Evolutionary conservation across 2,329 filamentous ascomycete genomes (phyloP), one percentile per base, ranked within the genome.

Genomic region (Scedosporium apiospermum): DNA sequence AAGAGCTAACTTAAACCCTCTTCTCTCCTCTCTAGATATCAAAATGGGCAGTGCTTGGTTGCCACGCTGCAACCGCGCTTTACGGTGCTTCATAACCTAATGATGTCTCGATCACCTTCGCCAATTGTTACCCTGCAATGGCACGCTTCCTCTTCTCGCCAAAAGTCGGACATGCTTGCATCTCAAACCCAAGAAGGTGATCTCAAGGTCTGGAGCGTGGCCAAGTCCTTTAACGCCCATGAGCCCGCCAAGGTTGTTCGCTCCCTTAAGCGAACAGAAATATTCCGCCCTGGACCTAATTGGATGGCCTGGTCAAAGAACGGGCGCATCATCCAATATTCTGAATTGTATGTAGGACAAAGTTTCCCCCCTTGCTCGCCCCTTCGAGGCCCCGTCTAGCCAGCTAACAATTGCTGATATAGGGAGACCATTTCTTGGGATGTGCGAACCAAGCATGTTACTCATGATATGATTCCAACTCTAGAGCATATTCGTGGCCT

Each of bases 251-350:
- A 93, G 70, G 89, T 97, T 6, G 96, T 98, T 64, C 84, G 95
- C 65, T 88, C 96, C 30, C 78, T 99, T 58, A 93, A 91, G 73
- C 83, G 90, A 68, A 87, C 87, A 6, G 92, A 96, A 65, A 87
- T 87, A 66, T 87, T 83, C 67, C 78, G 85, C 41, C 77, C 85
- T 2, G 91, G 91, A 1, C 88, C 90, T 44, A 96, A 96, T 72
- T 99, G 95, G 95, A 93, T 97, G 80, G 89, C 87, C 21, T 99
- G 95, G 95, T 98, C 95, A 0, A 98, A 97, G 77, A 98, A 96
- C 77, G 95, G 95, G 46, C 89, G 93, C 67, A 92, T 99, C 67
- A 87, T 99, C 66, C 95, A 99, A 75, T 93, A 87, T 74, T 89
- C 90, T 4, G 91, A 97, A 75, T 87, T 88, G 93, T 96, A 80